These are phyloP conservation scores for Solanum bulbocastanum DNA, from an alignment of 257 asterid genomes.

Conservation along the genomic window DNA sequence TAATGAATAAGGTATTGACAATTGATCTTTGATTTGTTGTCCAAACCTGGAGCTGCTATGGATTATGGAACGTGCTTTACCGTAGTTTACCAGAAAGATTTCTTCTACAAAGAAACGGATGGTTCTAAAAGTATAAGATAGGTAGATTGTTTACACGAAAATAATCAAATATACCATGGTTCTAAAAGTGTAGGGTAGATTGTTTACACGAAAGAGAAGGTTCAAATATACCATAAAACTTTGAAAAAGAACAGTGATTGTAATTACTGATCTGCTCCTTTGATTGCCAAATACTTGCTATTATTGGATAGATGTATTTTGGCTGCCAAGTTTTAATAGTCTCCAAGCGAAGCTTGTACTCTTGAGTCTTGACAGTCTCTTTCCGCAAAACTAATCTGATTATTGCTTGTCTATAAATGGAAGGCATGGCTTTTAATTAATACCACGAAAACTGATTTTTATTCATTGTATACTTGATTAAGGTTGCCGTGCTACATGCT, in stretches of 20 bases:
- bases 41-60: not conserved
- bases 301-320: not conserved
- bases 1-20: not conserved
- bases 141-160: not conserved
- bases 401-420: not conserved
- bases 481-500: not conserved
- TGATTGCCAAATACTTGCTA: not conserved
- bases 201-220: no score
- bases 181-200: not conserved
- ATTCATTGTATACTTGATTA: not conserved
- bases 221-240: not conserved
- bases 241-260: not conserved
- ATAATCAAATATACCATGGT: not conserved
- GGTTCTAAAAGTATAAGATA: no score
- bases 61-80: not conserved
- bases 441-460: not conserved
- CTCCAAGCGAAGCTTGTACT: not conserved
- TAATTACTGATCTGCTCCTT: not conserved
- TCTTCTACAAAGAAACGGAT: no score
- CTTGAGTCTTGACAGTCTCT: not conserved
- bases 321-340: not conserved
- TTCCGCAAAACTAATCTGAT: not conserved
- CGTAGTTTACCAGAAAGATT: no score
- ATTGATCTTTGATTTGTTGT: not conserved
- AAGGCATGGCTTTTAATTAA: not conserved